phyloP scores from a whole-genome alignment of 2,329 filamentous ascomycete species.

The Neofusicoccum kwambonambiense region DNA sequence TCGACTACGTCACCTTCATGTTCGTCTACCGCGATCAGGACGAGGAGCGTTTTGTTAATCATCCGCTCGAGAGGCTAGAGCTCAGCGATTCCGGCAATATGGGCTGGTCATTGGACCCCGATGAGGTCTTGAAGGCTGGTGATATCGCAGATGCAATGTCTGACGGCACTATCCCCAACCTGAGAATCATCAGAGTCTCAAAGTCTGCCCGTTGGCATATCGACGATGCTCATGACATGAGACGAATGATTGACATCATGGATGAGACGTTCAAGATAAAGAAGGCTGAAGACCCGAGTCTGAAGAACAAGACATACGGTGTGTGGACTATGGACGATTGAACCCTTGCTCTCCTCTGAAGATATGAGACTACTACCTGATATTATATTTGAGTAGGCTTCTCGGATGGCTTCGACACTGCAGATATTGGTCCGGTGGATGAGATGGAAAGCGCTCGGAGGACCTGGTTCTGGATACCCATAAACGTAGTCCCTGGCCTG shows the following conservation, averaged over 20 bases:
- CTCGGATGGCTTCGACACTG: too few species aligned
- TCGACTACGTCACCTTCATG: conserved; percentile 46
- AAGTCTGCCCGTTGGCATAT: conserved; percentile 6
- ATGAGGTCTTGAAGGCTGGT: conserved; percentile 40
- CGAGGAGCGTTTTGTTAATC: conserved; percentile 25
- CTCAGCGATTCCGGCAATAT: conserved; percentile 40
- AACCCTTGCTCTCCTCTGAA: background rate
- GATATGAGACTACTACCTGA: too few species aligned
- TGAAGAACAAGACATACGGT: background rate
- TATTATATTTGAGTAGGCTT: too few species aligned
- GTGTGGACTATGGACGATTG: conserved; percentile 18
- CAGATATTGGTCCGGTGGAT: too few species aligned
- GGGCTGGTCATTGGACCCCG: conserved; percentile 19
- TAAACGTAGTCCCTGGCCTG: too few species aligned
- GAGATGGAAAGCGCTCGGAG: too few species aligned
- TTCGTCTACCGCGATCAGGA: conserved; percentile 25
- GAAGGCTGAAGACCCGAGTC: background rate
- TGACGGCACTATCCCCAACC: conserved; percentile 23
- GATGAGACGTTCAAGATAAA: background rate
- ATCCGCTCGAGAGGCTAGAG: conserved; percentile 39
- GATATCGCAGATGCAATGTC: conserved; percentile 44
- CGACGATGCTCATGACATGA: conserved; percentile 1
- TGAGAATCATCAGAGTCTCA: conserved; percentile 8
- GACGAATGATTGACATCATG: background rate
- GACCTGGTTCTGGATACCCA: too few species aligned